Evolutionary conservation across 1,284 basidiomycete species (phyloP), one percentile per base, ranked within the genome.

Genomic region (Heterobasidion occidentale): DNA sequence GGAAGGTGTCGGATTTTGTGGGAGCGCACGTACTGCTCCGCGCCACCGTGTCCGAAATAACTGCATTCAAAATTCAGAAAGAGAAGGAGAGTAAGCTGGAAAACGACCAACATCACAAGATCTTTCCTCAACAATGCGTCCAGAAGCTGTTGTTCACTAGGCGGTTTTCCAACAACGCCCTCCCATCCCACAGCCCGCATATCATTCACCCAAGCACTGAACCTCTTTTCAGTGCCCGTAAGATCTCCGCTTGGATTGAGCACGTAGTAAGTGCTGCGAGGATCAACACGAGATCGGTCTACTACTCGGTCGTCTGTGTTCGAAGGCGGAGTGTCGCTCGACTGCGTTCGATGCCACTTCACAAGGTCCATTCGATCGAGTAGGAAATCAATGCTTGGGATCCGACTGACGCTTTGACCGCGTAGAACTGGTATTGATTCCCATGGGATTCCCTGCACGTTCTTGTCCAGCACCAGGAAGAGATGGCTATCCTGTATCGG

Each of bases 21-120:
- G 1, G 92, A 90, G 5, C 92, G 86, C 11, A 94, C 80, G 66
- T 96, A 99, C 66, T 98, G 94, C 68, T 98, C 95, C 1, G 84
- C 96, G 9, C 96, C 95, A 1, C 94, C 93, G 66, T 99, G 96
- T 9, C 96, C 96, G 67, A 98, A 98, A 73, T 98, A 99, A 20
- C 93, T 95, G 64, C 6, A 54, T 33, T 12, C n/a, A 14, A 4
- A 12, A 15, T 17, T n/a, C 9, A 36, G 54, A 50, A 48, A 51
- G 59, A 7, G n/a, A 42, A 42, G 12, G 38, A 42, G n/a, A 42
- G 38, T 27, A 42, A 42, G 12, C n/a, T 7, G 63, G 56, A 20
- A 58, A 42, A 57, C 52, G 51, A 84, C 90, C 66, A 65, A 95
- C 92, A 97, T 79, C 35, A 98, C 84, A 15, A 98, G 74, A 62